A percentile compares a stretch with the other conserved stretches of the same genome.
These are phyloP conservation scores for Botrytis elliptica DNA, from an alignment of 2,329 filamentous ascomycete genomes.

Conservation along the genomic window DNA sequence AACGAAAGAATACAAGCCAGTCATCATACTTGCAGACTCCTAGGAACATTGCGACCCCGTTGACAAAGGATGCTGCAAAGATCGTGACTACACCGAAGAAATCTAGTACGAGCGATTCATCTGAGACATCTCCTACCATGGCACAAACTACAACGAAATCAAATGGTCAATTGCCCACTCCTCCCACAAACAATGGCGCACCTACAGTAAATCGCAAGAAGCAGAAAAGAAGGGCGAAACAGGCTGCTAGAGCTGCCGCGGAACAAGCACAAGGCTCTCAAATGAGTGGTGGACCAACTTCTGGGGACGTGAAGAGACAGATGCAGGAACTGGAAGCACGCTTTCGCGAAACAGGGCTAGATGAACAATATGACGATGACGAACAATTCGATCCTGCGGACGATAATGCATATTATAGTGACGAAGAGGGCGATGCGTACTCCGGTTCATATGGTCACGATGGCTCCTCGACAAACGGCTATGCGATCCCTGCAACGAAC, in stretches of 20 bases:
- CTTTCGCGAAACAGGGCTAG: constrained; percentile 34
- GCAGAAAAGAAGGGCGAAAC: constrained; percentile 87
- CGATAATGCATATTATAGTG: constrained; percentile 56
- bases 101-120: constrained; percentile 48
- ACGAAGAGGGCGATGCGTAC: constrained; percentile 47
- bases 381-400: constrained; percentile 47
- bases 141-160: constrained; percentile 37
- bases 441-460: constrained; percentile 39
- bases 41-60: constrained; percentile 58
- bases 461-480: constrained; percentile 38
- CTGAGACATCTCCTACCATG: constrained; percentile 51
- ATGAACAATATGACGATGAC: constrained; percentile 34
- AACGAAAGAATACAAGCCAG: constrained; percentile 50
- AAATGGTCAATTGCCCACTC: constrained; percentile 35
- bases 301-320: constrained; percentile 28
- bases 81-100: constrained; percentile 64
- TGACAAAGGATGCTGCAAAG: constrained; percentile 68
- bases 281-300: constrained; percentile 29
- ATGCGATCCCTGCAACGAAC: constrained; percentile 32
- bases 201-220: constrained; percentile 83
- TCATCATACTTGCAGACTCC: constrained; percentile 52
- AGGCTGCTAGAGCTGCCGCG: constrained; percentile 39
- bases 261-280: constrained; percentile 31
- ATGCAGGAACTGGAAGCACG: constrained; percentile 36
- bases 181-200: constrained; percentile 37